Base-by-base conservation (phyloP, 176 grass and related monocot genomes). In the Bolboschoenus planiculmis region DNA sequence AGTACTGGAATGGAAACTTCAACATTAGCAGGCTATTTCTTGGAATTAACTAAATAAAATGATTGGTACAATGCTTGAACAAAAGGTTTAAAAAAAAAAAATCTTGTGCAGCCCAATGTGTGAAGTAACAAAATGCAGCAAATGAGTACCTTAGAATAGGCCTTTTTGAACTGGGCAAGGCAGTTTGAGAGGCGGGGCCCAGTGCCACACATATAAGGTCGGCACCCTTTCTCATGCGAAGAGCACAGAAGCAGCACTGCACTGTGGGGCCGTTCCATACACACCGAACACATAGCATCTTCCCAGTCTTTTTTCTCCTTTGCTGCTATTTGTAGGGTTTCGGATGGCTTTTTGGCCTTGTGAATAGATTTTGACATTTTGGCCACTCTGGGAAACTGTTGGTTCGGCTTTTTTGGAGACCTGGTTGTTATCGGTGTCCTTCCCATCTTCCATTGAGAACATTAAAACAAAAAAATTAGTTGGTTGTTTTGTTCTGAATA, bases 191-290 rank as follows among this genome's bases (percentile, higher is more conserved):
- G 90, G 10, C 90, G 85, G 82, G 72, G 81, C 46, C 85, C 88
- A 29, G 92, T 98, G 29, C 72, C 90, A 84, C 95, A 98, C 95
- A 95, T 98, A 75, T 94, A 98, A 56, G 90, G 90, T 21, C 90
- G 90, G 78, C 95, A 98, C 55, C 92, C 92, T 39, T 95, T 95
- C 79, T 84, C 85, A 77, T 98, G 85, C 63, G 89, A 98, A 58
- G 90, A 98, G 59, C 92, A 95, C 56, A 95, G 87, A 60, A 98
- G 95, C 82, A 98, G 89, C 1, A 95, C 92, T 78, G 90, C 92
- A 87, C 88, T 86, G 84, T 98, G 90, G 72, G 95, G 95, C 29
- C 27, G 74, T 84, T 98, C 95, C 86, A 98, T 83, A 75, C 95
- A 98, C 61, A 98, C 93, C 31, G 95, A 85, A 79, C 95, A 98